These are phyloP conservation scores for Irpex lacteus DNA, from an alignment of 1,284 basidiomycete species.

Conservation along the genomic window DNA sequence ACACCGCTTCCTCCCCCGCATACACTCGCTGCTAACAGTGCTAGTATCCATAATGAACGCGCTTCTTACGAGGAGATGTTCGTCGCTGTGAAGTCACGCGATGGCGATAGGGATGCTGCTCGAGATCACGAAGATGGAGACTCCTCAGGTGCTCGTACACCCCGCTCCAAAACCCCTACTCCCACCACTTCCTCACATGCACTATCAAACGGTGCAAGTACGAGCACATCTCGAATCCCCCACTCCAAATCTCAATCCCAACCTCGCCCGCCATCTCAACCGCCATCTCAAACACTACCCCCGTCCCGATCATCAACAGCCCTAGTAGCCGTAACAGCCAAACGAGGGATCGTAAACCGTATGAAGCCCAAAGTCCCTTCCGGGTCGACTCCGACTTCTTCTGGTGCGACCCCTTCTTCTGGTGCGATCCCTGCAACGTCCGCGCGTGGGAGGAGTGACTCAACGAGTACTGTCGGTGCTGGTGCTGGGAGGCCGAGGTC, in stretches of 20 bases:
- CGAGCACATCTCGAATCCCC: too few species aligned
- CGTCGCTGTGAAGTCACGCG: neutral
- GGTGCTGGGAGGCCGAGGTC: neutral
- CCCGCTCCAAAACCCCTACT: neutral
- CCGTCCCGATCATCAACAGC: neutral
- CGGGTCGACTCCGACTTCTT: neutral
- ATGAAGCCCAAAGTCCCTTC: constrained; percentile 7
- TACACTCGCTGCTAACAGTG: neutral
- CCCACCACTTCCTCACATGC: neutral
- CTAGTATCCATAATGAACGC: neutral
- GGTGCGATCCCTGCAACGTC: neutral
- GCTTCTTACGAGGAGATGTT: neutral
- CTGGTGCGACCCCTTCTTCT: neutral
- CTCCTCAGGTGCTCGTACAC: neutral
- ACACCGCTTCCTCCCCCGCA: neutral
- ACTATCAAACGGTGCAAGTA: too few species aligned
- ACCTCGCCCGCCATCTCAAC: neutral
- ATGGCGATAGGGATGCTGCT: neutral
- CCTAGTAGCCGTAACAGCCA: neutral
- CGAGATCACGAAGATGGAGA: neutral
- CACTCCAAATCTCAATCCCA: too few species aligned
- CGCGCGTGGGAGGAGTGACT: neutral
- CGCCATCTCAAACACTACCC: neutral
- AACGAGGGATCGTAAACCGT: constrained; percentile 1
- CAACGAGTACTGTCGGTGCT: neutral